These are phyloP conservation scores for Helotiales sp. DNA, from an alignment of 2,329 filamentous ascomycete species.

Conservation along the genomic window DNA sequence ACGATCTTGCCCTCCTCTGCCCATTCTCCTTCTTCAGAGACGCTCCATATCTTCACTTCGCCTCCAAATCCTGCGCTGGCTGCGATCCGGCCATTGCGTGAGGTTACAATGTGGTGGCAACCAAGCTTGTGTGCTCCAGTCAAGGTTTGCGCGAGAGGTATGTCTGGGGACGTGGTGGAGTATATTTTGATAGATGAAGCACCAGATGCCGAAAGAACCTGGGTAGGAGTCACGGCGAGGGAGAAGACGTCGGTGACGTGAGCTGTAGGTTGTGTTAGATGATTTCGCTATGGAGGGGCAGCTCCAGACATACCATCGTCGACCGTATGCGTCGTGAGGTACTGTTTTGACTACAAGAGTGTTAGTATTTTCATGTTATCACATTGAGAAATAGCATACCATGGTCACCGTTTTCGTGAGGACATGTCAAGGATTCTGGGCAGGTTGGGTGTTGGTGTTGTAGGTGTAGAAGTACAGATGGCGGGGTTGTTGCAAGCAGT, in stretches of 20 bases:
- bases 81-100: constrained; percentile 67
- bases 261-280: constrained; percentile 48
- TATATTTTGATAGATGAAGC: constrained; percentile 80
- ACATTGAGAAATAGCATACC: constrained; percentile 23
- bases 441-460: constrained; percentile 9
- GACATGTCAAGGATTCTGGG: constrained; percentile 11
- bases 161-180: constrained; percentile 68
- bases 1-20: constrained; percentile 47
- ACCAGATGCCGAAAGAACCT: constrained; percentile 82
- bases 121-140: constrained; percentile 80
- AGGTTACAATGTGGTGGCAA: constrained; percentile 82
- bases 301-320: constrained; percentile 66
- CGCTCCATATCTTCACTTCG: constrained; percentile 80
- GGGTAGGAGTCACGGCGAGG: constrained; percentile 70
- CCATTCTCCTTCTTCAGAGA: constrained; percentile 62
- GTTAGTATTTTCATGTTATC: not conserved
- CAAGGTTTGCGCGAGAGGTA: constrained; percentile 78
- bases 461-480: constrained; percentile 7
- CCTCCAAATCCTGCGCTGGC: constrained; percentile 89
- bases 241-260: constrained; percentile 85
- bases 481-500: constrained; percentile 16
- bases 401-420: constrained; percentile 29
- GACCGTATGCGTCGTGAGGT: constrained; percentile 87
- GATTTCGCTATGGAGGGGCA: constrained; percentile 16
- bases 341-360: constrained; percentile 84